A percentile compares a stretch with the other conserved stretches of the same genome.
Evolutionary conservation across 192 early-diverging fungal genomes (phyloP).

Genomic region (Allomyces arbusculus): DNA sequence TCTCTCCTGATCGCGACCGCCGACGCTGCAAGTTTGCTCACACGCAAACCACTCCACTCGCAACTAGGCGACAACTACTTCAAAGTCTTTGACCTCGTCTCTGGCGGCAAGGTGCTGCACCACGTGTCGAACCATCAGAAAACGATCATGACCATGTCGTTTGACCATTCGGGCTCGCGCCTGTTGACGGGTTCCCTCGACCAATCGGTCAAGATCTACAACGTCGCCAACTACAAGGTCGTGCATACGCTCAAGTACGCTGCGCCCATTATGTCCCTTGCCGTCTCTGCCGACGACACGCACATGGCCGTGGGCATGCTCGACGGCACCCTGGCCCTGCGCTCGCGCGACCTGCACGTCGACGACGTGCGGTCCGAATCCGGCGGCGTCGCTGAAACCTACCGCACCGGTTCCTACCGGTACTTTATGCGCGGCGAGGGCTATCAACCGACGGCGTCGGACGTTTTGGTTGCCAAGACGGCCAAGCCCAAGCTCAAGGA

Average conservation of each 20-base stretch:
- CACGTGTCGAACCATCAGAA: conserved; percentile 85
- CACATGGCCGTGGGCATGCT: conserved; percentile 83
- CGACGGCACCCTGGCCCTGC: conserved; percentile 66
- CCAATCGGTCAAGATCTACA: conserved; percentile 89
- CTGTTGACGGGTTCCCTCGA: conserved; percentile 81
- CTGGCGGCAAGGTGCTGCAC: conserved; percentile 54
- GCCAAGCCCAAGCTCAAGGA: conserved; percentile 36
- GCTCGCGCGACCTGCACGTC: conserved; percentile 58
- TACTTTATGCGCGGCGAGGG: conserved; percentile 48
- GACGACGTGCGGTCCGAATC: conserved; percentile 31
- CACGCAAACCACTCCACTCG: too few species aligned
- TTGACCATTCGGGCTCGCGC: conserved; percentile 54
- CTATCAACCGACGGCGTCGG: conserved; percentile 33
- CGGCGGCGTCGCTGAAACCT: conserved; percentile 11
- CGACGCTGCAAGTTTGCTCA: neutral
- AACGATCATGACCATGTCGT: conserved; percentile 71
- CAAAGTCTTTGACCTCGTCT: conserved; percentile 74
- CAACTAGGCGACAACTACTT: conserved; percentile 41
- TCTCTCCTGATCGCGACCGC: too few species aligned
- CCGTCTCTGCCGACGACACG: conserved; percentile 75
- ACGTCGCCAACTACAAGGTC: conserved; percentile 68
- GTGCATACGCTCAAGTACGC: conserved; percentile 73
- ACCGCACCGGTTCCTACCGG: conserved; percentile 36
- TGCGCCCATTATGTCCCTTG: conserved; percentile 72
- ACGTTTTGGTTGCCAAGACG: conserved; percentile 53